Conservation (phyloP, 768 basidiomycete genomes). For the Clathrus columnatus region DNA sequence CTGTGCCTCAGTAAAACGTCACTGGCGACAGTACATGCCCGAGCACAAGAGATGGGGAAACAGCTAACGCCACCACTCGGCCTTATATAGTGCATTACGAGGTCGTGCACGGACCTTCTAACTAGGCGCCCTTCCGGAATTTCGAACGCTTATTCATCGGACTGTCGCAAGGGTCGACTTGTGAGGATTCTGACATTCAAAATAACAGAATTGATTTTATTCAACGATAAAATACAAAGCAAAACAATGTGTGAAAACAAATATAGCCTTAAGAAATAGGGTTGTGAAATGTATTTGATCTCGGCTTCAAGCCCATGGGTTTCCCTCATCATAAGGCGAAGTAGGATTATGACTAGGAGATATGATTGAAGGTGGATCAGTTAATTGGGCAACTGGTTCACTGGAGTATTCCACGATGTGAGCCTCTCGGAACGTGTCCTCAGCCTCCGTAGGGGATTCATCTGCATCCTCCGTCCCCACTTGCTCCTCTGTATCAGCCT, state of each 20-base stretch:
- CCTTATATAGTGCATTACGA: conserved; percentile 36
- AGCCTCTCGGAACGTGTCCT: neutral
- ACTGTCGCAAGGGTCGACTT: too few relatives aligned
- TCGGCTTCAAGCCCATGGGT: too few relatives aligned
- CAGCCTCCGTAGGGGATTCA: neutral
- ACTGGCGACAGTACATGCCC: conserved; percentile 93
- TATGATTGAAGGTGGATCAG: neutral
- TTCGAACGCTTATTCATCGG: too few relatives aligned
- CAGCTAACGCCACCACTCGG: neutral
- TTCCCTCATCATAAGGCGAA: conserved; percentile 1
- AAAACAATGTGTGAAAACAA: too few relatives aligned
- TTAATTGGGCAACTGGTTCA: neutral
- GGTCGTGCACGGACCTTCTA: conserved; percentile 51
- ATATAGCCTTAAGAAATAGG: too few relatives aligned
- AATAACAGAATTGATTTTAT: too few relatives aligned
- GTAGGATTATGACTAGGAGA: neutral
- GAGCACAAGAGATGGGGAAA: conserved; percentile 79
- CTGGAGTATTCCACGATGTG: neutral
- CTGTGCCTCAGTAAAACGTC: conserved; percentile 95
- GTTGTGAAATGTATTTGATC: too few relatives aligned
- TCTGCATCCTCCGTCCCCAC: neutral
- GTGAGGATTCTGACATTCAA: too few relatives aligned
- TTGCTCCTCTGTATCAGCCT: neutral
- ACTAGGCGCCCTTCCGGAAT: too few relatives aligned
- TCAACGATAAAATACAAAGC: too few relatives aligned